Conservation (phyloP, 2,329 filamentous ascomycete genomes). For the Sclerotinia borealis region DNA sequence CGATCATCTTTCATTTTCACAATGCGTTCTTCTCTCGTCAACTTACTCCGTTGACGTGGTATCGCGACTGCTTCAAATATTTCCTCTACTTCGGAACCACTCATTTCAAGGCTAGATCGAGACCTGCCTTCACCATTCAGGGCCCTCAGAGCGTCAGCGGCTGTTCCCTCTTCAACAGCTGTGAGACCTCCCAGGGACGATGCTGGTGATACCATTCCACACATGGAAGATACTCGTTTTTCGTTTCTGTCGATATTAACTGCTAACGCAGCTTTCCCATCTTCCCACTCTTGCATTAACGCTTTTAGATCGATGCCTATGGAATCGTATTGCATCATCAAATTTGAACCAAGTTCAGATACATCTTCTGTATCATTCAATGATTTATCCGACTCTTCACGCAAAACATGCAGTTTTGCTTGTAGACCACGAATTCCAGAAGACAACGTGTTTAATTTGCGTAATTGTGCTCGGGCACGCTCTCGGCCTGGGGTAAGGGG, state of each 20-base stretch:
- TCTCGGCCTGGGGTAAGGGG: conserved; percentile 70
- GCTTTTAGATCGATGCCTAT: conserved; percentile 82
- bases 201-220: conserved; percentile 48
- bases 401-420: conserved; percentile 86
- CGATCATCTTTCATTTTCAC: conserved; percentile 83
- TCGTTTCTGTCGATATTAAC: conserved; percentile 77
- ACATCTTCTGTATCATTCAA: conserved; percentile 69
- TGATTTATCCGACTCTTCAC: conserved; percentile 79
- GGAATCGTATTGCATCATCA: conserved; percentile 89
- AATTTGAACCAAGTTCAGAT: conserved; percentile 67
- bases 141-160: conserved; percentile 66
- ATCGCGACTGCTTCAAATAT: conserved; percentile 88
- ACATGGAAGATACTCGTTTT: conserved; percentile 59
- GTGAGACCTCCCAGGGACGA: conserved; percentile 63
- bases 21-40: conserved; percentile 84
- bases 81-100: conserved; percentile 60
- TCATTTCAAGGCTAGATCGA: conserved; percentile 46
- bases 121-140: conserved; percentile 64
- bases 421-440: conserved; percentile 87
- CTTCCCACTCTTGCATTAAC: conserved; percentile 78
- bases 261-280: conserved; percentile 76
- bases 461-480: conserved; percentile 77
- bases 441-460: conserved; percentile 81
- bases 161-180: conserved; percentile 52
- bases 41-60: conserved; percentile 59